phyloP scores from a whole-genome alignment of 345 rosid species.

The Citrus maxima region DNA sequence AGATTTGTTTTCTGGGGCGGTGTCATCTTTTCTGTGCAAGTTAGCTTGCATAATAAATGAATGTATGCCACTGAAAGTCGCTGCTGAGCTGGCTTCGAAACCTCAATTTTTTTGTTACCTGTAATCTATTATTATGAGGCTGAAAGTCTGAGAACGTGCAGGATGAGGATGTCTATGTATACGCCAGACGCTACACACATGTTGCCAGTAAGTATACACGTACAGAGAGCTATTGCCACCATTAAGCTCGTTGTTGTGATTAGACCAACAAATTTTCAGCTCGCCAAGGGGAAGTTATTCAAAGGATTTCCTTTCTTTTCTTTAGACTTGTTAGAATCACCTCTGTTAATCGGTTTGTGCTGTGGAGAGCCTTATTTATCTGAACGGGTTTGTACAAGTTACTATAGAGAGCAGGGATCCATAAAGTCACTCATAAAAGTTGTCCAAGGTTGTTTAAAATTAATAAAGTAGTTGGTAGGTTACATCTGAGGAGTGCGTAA shows the following conservation, averaged over 20 bases:
- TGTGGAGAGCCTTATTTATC: not conserved
- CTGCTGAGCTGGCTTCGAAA: not conserved
- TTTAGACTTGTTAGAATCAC: not conserved
- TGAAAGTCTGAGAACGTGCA: not conserved
- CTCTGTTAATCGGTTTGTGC: not conserved
- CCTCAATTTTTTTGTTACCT: not conserved
- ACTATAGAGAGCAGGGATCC: too few relatives aligned
- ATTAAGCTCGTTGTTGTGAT: not conserved
- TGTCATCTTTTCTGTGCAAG: not conserved
- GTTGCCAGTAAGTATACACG: not conserved
- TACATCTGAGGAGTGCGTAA: not conserved
- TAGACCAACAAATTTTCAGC: not conserved
- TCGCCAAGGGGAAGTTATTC: not conserved
- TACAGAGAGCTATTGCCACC: not conserved
- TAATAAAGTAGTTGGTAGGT: not conserved
- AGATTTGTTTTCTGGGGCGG: not conserved
- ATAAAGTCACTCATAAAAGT: not conserved
- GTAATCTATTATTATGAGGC: too few relatives aligned
- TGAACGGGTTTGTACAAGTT: not conserved
- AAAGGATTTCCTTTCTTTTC: not conserved
- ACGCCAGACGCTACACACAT: not conserved
- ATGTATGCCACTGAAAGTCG: not conserved
- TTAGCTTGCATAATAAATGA: not conserved
- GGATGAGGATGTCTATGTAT: not conserved
- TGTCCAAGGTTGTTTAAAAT: not conserved